phyloP scores from a whole-genome alignment of 1,139 yeast genomes.

The Diutina neorugosa region DNA sequence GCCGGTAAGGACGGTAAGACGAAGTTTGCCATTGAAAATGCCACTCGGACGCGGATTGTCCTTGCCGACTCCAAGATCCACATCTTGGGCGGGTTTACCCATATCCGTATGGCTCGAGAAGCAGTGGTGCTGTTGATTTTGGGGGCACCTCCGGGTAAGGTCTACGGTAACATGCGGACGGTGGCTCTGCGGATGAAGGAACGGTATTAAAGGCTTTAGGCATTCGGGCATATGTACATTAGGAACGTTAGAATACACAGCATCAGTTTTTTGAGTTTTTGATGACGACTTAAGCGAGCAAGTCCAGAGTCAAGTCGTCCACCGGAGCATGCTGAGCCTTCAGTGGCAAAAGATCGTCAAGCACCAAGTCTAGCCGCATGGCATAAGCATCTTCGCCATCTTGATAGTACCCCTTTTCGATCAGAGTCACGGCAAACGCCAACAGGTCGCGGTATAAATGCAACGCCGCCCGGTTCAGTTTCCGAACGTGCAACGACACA shows the following conservation, averaged over 20 bases:
- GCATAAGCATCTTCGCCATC: slow-evolving; percentile 99
- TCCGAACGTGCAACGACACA: slow-evolving; percentile 88
- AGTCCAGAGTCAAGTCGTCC: slow-evolving; percentile 40
- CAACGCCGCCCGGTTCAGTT: slow-evolving; percentile 87
- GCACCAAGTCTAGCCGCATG: slow-evolving; percentile 58
- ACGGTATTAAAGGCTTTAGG: slow-evolving; percentile 42
- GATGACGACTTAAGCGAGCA: slow-evolving; percentile 8
- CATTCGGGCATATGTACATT: not conserved
- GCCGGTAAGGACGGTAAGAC: slow-evolving; percentile 99
- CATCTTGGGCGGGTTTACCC: slow-evolving; percentile 92
- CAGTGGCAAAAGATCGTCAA: slow-evolving; percentile 51
- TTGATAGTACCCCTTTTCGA: slow-evolving; percentile 83
- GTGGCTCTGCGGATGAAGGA: slow-evolving; percentile 97
- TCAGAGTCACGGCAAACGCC: slow-evolving; percentile 65
- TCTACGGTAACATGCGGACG: slow-evolving; percentile 91
- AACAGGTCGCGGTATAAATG: slow-evolving; percentile 84
- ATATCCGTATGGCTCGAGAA: slow-evolving; percentile 94
- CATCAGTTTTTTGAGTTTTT: not conserved
- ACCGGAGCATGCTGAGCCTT: slow-evolving; percentile 32
- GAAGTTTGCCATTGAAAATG: slow-evolving; percentile 95
- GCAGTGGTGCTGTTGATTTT: slow-evolving; percentile 88
- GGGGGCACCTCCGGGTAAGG: slow-evolving; percentile 98
- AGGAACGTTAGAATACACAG: not conserved
- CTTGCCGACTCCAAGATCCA: slow-evolving; percentile 94
- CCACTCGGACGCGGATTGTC: slow-evolving; percentile 95